Evolutionary conservation across 805 yeast species (phyloP), one percentile per base, ranked within the genome.

Genomic region (Starmera amethionina): DNA sequence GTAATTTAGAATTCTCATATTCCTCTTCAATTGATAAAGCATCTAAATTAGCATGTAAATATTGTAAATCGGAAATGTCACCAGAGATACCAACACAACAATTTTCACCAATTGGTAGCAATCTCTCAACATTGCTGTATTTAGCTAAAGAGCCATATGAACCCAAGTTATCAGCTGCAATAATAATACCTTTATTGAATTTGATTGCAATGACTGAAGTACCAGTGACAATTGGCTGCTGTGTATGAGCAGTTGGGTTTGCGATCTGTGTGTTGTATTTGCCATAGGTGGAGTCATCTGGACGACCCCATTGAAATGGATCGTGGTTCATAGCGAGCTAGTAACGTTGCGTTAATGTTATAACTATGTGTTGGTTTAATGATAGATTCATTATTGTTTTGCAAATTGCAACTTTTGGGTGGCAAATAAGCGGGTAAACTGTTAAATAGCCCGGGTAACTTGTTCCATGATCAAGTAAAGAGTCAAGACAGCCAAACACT

Each of bases 251-350:
- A 41, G 70, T 74, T 28, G 97, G 96, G 46, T 78, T 64, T 37
- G 95, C 83, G 52, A 89, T 90, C 37, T 72, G 62, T 41, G 70
- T 70, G 59, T 82, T 84, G 66, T 89, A 93, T 8, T 67, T 59
- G 14, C 98, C 98, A 55, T 93, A 93, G 1, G 79, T 72, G 35
- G 74, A 77, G 58, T 83, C 79, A 32, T 82, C 70, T 43, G 97
- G 97, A 65, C 97, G 84, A 18, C 97, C 98, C 98, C 98, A 90
- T 51, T 73, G 72, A 53, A 71, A 79, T 47, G 96, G 97, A 70
- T 83, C 85, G 86, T 93, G 97, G 56, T 90, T 84, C 98, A 90
- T 93, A 36, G 34, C 43, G 32, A 34, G 29, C 44, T 16, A 16
- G 18, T 16, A 16, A 16, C 18, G 18, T 16, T 16, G 3, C 18